Evolutionary conservation across 345 rosid species (phyloP), one percentile per base, ranked within the genome.

Genomic region (Firmiana major): DNA sequence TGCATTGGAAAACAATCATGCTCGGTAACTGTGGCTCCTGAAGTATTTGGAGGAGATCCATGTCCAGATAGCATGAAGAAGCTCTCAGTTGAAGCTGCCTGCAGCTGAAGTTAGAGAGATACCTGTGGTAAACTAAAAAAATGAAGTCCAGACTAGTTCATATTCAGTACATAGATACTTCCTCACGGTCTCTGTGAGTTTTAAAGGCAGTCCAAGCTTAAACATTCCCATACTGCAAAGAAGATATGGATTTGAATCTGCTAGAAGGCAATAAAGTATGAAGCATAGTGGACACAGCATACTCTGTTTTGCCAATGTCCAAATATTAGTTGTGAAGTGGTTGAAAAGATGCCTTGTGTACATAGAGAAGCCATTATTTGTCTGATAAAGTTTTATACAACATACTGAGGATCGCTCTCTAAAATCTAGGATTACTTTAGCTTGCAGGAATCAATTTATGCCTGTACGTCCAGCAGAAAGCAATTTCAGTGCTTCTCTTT

Each of bases 41-140:
- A 80, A 79, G 88, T 89, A 68, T 90, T 87, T 65, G 91, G 91
- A 64, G 94, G 92, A 38, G 89, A 90, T 84, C 93, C 93, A 9
- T 90, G 93, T 63, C 91, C 86, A 2, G 71, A 45, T 10, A 79
- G 79, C 66, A 22, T 48, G 71, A 90, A 90, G 84, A 90, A 90
- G 82, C 90, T 90, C n/a, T 85, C 90, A 0, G 94, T 87, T 36
- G 92, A 90, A 83, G 91, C 88, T 38, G 42, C 83, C 60, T 87
- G 93, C 84, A 83, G 80, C 78, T 85, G 80, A 86, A 75, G 46
- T 24, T 17, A 26, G 1, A 58, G 26, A 74, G 3, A 48, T 45
- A 3, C 7, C 42, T 6, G 51, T 51, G 38, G 51, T 53, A 53
- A 75, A 40, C 63, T 59, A 5, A 8, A 80, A 79, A 74, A 49